Percentiles rank a stretch among this genome's conserved stretches.
phyloP scores from a whole-genome alignment of 1,284 basidiomycete species.

The Cryptococcus sp. region DNA sequence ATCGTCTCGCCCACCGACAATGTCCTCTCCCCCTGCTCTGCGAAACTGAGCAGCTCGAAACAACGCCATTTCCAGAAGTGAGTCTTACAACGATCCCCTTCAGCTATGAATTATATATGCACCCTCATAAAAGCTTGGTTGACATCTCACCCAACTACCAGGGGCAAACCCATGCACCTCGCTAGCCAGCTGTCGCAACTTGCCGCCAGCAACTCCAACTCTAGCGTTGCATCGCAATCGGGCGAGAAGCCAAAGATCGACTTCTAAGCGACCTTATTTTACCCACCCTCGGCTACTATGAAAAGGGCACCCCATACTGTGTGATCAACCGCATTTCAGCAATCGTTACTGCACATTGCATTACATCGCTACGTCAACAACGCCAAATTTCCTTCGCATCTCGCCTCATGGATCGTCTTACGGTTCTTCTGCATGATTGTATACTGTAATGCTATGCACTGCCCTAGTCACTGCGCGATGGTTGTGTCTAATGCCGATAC shows the following conservation, averaged over 20 bases:
- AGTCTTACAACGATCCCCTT: constrained; percentile 40
- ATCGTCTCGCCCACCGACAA: constrained; percentile 89
- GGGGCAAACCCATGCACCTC: constrained; percentile 41
- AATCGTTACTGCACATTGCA: background rate
- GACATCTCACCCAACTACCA: constrained; percentile 1
- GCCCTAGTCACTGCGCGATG: background rate
- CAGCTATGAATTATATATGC: background rate
- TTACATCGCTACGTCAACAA: background rate
- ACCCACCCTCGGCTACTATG: background rate
- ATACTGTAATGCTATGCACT: constrained; percentile 8
- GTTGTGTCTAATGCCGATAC: too few species aligned
- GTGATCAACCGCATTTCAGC: background rate
- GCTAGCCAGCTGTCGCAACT: constrained; percentile 45
- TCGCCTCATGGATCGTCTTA: constrained; percentile 1
- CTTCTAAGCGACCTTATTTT: constrained; percentile 17
- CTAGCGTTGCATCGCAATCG: constrained; percentile 6
- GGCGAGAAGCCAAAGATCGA: constrained; percentile 35
- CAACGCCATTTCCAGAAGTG: constrained; percentile 90
- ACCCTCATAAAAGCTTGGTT: background rate
- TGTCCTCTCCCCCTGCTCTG: constrained; percentile 82
- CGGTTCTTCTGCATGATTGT: background rate
- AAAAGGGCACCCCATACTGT: background rate
- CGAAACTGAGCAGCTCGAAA: constrained; percentile 82
- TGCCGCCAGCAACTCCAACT: constrained; percentile 28
- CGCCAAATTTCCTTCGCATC: constrained; percentile 4